Conservation (phyloP, 495 filamentous ascomycete species). For the Penicillium odoratum region DNA sequence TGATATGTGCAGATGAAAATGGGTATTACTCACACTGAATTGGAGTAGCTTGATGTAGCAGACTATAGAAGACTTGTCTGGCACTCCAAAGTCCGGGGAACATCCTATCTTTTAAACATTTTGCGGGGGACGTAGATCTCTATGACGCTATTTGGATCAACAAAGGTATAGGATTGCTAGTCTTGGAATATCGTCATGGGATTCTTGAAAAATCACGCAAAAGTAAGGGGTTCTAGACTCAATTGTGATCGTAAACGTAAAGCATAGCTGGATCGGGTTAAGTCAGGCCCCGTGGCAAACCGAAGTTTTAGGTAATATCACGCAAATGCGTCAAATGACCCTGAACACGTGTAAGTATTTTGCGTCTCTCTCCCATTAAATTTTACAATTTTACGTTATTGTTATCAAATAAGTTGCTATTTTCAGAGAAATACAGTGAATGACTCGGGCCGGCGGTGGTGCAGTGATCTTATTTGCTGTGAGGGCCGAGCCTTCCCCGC, state of each 20-base stretch:
- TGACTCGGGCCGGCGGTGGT: not conserved
- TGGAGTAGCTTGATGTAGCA: not conserved
- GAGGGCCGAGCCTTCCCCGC: not conserved
- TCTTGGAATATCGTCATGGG: constrained; percentile 4
- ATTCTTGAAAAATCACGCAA: constrained; percentile 12
- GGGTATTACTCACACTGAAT: not conserved
- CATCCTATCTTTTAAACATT: constrained; percentile 10
- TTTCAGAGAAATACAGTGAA: not conserved
- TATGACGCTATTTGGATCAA: constrained; percentile 15
- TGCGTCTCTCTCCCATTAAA: not conserved
- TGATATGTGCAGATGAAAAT: not conserved
- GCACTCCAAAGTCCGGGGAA: constrained; percentile 6
- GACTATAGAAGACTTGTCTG: not conserved
- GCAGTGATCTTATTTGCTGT: not conserved
- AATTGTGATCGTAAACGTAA: constrained; percentile 10
- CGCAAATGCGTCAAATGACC: constrained; percentile 13
- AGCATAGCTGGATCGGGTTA: not conserved
- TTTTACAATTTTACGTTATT: not conserved
- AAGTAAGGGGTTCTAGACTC: constrained; percentile 12
- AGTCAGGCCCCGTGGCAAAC: constrained; percentile 7
- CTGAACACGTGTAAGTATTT: not conserved
- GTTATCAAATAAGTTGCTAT: not conserved
- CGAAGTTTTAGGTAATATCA: constrained; percentile 18
- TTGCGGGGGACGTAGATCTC: constrained; percentile 18
- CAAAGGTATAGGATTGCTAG: not conserved